Evolutionary conservation across 2,329 filamentous ascomycete species (phyloP), one percentile per base, ranked within the genome.

Genomic region (Colletotrichum karsti): DNA sequence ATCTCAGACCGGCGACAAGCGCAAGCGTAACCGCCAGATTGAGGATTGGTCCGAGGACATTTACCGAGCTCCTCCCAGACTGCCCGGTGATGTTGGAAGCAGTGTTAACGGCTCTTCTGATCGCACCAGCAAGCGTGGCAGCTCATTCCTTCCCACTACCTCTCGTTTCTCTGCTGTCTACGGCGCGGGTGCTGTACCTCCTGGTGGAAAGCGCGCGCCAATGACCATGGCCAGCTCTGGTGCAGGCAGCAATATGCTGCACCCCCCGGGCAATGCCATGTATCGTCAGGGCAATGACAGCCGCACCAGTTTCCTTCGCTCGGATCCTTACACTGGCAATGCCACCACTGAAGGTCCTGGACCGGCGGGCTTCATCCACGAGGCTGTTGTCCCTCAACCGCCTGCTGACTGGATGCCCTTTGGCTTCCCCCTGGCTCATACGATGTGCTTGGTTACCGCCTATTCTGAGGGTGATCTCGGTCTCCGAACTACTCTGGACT

Each of bases 1-100:
- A 1, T 95, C 93, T 3, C 91, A 97, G 78, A 90, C 90, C 15
- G 90, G 91, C 5, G 90, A 96, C 77, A 89, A 91, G 72, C 94
- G 95, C 78, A 92, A 95, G 81, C 91, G 96, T 67, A 92, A 95
- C 73, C 90, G 92, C 73, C 94, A 98, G 81, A 99, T 99, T 72
- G 96, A 99, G 79, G 95, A 98, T 74, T 99, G 96, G 96, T 92
- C 92, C 13, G 93, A 98, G 72, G 96, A 99, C 76, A 99, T 99
- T 74, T 98, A 99, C 80, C 92, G 94, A 46, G 93, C 95, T 4
- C 94, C 94, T 24, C 91, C 92, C 61, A 92, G 94, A 72, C 85
- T 98, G 71, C 88, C 91, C 4, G 96, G 90, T 18, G 90, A 97
- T 74, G 83, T 92, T 44, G 88, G 89, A 66, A 92, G 89, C 75